Percentiles rank a stretch among this genome's conserved stretches.
These are phyloP conservation scores for Thielaviopsis euricoi DNA, from an alignment of 2,329 filamentous ascomycete genomes.

Conservation along the genomic window DNA sequence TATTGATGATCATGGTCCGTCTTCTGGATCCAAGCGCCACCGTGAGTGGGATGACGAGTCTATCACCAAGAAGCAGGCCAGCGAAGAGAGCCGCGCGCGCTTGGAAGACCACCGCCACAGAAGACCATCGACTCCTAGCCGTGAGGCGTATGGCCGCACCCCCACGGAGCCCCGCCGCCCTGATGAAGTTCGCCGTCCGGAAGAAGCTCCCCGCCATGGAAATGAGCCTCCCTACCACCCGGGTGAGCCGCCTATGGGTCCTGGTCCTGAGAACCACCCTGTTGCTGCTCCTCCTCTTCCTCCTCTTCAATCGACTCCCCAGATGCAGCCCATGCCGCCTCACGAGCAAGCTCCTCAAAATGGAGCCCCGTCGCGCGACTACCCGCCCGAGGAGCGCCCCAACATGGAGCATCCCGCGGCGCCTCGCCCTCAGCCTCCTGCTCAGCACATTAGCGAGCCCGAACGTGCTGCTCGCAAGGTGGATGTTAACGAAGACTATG, in stretches of 20 bases:
- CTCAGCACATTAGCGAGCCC: constrained; percentile 44
- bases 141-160: constrained; percentile 55
- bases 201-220: constrained; percentile 48
- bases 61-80: constrained; percentile 67
- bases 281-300: constrained; percentile 39
- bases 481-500: constrained; percentile 95
- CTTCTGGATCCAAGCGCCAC: constrained; percentile 65
- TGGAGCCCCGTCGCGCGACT: constrained; percentile 34
- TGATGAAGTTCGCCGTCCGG: constrained; percentile 39
- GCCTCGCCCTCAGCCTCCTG: constrained; percentile 21
- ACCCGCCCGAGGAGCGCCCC: constrained; percentile 39
- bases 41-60: constrained; percentile 87
- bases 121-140: constrained; percentile 58
- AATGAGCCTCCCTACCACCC: constrained; percentile 78
- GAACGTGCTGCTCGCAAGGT: constrained; percentile 77
- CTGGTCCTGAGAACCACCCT: constrained; percentile 31
- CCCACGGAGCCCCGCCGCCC: constrained; percentile 56
- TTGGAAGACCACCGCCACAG: constrained; percentile 73
- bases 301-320: constrained; percentile 44
- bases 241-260: constrained; percentile 78
- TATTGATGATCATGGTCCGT: constrained; percentile 57
- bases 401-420: constrained; percentile 25
- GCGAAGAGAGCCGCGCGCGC: constrained; percentile 72
- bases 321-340: constrained; percentile 35
- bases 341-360: constrained; percentile 26